Evolutionary conservation across 805 yeast species (phyloP), one percentile per base, ranked within the genome.

Genomic region (Yamadazyma kitorensis): DNA sequence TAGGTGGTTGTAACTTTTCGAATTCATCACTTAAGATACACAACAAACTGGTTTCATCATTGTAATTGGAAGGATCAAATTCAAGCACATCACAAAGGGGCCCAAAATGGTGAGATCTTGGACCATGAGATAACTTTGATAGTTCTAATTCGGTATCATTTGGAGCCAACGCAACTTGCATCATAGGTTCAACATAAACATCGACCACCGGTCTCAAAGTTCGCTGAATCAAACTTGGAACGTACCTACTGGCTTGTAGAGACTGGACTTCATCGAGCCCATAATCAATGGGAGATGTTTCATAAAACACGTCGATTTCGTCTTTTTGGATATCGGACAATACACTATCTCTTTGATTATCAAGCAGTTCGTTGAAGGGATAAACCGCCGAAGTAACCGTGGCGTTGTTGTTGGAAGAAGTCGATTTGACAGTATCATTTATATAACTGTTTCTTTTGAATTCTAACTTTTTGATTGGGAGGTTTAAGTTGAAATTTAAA

Each of bases 1-100:
- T 20, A 20, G 23, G 23, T 8, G 23, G 23, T 27, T 28, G n/a
- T 9, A 33, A 10, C 8, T 22, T 27, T 10, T 39, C 40, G 6
- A 47, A 24, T 31, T 52, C 55, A n/a, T 41, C 32, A 4, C 37
- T 33, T 18, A 51, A 32, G 18, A 49, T 44, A 19, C 37, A 36
- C 23, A 52, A 36, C 14, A 54, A 26, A 11, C 35, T 35, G 4
- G 37, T 5, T 34, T 51, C 52, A 16, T 24, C 21, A 9, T 20
- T 20, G 9, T 12, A 15, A 21, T 25, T 17, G 6, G 18, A 26
- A 23, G 28, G n/a, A n/a, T n/a, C 32, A 23, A 39, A 36, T 15
- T 44, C 46, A 12, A 21, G 30, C 4, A 41, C 29, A 20, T 40
- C 33, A 23, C 47, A 38, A 14, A 48, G 40, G 11, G 57, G 52